Conservation (phyloP, 2,329 filamentous ascomycete genomes). For the Hirsutella rhossiliensis region DNA sequence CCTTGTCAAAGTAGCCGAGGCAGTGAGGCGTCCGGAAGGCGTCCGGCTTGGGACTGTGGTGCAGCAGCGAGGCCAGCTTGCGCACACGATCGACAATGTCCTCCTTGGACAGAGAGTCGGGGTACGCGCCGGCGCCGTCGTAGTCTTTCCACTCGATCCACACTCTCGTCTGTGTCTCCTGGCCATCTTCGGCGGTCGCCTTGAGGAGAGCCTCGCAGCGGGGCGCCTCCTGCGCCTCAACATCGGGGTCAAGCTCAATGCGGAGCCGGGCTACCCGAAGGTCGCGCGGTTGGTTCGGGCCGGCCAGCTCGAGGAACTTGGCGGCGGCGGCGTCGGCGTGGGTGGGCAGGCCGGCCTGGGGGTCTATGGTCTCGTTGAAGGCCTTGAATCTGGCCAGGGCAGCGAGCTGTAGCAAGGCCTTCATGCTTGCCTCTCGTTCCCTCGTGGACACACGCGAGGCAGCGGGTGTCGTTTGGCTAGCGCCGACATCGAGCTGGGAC, state of each 20-base stretch:
- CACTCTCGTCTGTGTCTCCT: constrained; percentile 23
- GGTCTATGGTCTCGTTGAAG: constrained; percentile 34
- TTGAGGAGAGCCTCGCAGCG: constrained; percentile 28
- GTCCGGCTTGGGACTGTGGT: constrained; percentile 33
- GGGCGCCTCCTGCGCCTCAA: constrained; percentile 19
- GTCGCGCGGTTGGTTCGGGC: constrained; percentile 16
- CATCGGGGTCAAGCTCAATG: constrained; percentile 18
- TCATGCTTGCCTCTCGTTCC: constrained; percentile 25
- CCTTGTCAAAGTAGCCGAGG: constrained; percentile 37
- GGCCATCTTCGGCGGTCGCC: constrained; percentile 7
- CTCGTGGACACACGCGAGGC: constrained; percentile 18
- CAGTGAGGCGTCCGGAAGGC: constrained; percentile 38
- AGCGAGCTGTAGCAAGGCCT: constrained; percentile 26
- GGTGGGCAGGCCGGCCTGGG: constrained; percentile 14
- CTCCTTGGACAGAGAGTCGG: constrained; percentile 25
- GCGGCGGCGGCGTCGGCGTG: constrained; percentile 23
- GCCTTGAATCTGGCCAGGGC: constrained; percentile 38
- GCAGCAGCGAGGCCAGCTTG: constrained; percentile 34
- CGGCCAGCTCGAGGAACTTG: constrained; percentile 26
- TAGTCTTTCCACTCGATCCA: constrained; percentile 43
- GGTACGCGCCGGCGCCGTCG: constrained; percentile 19
- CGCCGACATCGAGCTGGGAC: constrained; percentile 24
- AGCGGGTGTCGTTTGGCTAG: constrained; percentile 2
- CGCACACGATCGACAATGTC: constrained; percentile 30
- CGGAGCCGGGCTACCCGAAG: constrained; percentile 22